These are phyloP conservation scores for Arthrobotrys conoides DNA, from an alignment of 2,329 filamentous ascomycete species.

Conservation along the genomic window DNA sequence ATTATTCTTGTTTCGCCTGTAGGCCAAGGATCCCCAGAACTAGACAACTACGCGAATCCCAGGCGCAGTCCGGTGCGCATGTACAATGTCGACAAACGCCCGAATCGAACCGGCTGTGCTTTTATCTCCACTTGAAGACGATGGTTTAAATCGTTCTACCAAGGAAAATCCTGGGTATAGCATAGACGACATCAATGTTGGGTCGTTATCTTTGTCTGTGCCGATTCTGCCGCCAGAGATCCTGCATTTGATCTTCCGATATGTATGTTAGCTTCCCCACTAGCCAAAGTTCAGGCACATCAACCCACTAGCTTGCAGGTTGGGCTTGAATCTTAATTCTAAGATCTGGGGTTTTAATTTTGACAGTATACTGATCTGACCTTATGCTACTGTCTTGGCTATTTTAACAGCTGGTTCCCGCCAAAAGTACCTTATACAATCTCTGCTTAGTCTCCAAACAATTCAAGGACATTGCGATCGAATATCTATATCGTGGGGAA, in stretches of 20 bases:
- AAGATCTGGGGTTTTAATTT: neutral
- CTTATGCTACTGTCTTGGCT: neutral
- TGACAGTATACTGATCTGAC: neutral
- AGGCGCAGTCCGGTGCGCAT: too few species aligned
- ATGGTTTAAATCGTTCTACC: too few species aligned
- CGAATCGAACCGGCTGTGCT: too few species aligned
- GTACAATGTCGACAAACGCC: conserved; percentile 11
- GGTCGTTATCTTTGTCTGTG: neutral
- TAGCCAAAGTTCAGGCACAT: neutral
- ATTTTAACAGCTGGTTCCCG: conserved; percentile 17
- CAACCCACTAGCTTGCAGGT: neutral
- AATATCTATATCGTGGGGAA: conserved; percentile 35
- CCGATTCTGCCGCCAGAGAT: conserved; percentile 34
- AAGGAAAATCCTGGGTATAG: too few species aligned
- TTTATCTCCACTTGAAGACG: neutral
- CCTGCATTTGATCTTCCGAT: conserved; percentile 44
- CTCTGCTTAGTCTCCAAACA: conserved; percentile 26
- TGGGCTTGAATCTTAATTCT: neutral
- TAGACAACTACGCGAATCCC: neutral
- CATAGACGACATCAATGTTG: neutral
- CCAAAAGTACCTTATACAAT: conserved; percentile 12
- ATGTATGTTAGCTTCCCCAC: conserved; percentile 16
- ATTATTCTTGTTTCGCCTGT: neutral
- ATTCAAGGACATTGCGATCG: conserved; percentile 39
- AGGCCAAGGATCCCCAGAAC: neutral